Percentiles rank a stretch among this genome's conserved stretches.
Conservation (phyloP, 306 rosid genomes). For the Pyrus communis region DNA sequence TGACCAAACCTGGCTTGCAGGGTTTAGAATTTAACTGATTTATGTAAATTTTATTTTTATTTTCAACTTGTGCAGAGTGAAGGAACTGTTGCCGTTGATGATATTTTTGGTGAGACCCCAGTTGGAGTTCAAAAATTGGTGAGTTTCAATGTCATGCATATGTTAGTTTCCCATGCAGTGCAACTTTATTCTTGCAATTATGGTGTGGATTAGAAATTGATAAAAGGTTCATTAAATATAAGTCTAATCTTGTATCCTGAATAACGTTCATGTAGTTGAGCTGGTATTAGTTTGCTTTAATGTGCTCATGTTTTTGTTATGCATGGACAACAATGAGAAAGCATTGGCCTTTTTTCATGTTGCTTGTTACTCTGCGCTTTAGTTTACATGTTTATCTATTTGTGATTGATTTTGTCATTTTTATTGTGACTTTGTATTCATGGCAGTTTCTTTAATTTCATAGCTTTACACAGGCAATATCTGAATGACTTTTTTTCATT, state of each 20-base stretch:
- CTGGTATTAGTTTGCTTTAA: background rate
- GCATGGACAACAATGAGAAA: background rate
- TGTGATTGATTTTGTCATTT: background rate
- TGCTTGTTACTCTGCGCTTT: background rate
- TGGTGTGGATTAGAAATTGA: background rate
- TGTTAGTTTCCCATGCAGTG: background rate
- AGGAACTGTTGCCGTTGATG: slow-evolving; percentile 72
- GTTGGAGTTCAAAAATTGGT: slow-evolving; percentile 78
- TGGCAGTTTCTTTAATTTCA: background rate
- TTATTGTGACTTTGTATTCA: background rate
- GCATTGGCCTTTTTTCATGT: background rate
- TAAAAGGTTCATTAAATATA: background rate
- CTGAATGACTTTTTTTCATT: background rate
- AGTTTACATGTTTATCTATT: background rate
- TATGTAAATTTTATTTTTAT: slow-evolving; percentile 17
- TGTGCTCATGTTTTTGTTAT: background rate
- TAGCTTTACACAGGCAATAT: background rate
- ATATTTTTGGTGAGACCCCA: slow-evolving; percentile 99
- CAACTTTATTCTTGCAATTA: background rate
- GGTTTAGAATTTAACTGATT: background rate
- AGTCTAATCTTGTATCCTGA: background rate
- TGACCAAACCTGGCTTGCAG: background rate
- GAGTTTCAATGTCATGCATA: slow-evolving; percentile 17
- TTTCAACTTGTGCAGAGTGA: slow-evolving; percentile 57
- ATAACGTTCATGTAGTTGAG: background rate